Evolutionary conservation across 2,329 filamentous ascomycete species (phyloP).

Genomic region (Rosellinia necatrix): DNA sequence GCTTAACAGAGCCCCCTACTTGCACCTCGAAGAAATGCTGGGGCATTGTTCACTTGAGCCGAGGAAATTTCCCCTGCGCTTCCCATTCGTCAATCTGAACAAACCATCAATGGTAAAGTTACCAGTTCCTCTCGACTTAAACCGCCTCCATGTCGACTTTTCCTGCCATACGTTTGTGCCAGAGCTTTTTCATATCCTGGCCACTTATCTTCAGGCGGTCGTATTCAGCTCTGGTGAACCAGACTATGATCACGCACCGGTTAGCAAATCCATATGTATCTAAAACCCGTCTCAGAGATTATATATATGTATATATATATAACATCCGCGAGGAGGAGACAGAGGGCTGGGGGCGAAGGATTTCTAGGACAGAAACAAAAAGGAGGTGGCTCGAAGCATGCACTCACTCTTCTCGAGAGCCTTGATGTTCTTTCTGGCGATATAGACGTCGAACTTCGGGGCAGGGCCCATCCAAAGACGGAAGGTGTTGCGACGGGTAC

Average conservation of each 20-base stretch:
- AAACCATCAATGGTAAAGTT: no score
- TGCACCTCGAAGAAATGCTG: no score
- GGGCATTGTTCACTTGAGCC: no score
- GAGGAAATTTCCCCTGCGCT: no score
- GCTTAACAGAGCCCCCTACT: no score
- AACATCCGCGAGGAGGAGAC: no score
- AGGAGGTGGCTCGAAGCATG: neutral
- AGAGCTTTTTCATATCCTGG: slow-evolving; percentile 7
- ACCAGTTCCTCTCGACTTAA: no score
- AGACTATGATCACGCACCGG: slow-evolving; percentile 11
- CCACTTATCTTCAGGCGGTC: slow-evolving; percentile 13
- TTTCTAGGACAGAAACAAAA: neutral
- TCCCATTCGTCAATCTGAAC: no score
- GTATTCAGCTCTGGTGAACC: slow-evolving; percentile 17
- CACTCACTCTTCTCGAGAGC: slow-evolving; percentile 6
- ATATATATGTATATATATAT: no score
- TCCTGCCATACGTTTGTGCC: neutral
- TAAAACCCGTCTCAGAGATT: no score
- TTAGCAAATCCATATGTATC: neutral
- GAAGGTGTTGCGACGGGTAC: no score
- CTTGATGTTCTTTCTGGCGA: neutral
- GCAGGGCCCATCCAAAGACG: neutral
- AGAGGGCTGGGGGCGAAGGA: neutral
- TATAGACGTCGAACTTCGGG: neutral
- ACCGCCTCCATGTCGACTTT: neutral